A percentile compares a stretch with the other conserved stretches of the same genome.
phyloP scores from a whole-genome alignment of 2,329 filamentous ascomycete genomes.

The Trichoderma aggressivum region DNA sequence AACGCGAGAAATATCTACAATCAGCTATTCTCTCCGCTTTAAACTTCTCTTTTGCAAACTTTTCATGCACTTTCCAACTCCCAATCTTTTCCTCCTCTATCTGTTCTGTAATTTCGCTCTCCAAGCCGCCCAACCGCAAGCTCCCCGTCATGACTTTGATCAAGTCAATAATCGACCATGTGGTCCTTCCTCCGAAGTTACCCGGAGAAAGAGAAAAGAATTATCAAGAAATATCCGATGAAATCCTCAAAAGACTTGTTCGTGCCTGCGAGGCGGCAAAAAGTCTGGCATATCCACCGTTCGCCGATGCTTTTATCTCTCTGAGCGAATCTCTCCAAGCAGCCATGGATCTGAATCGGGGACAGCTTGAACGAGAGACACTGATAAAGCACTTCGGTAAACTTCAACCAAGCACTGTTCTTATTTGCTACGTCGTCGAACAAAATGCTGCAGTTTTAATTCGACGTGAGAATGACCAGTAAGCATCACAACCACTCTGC shows the following conservation, averaged over 20 bases:
- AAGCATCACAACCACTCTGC: not conserved
- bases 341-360: not conserved
- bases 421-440: slow-evolving; percentile 22
- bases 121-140: not conserved
- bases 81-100: not conserved
- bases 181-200: slow-evolving; percentile 26
- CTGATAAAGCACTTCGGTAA: not conserved
- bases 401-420: not conserved
- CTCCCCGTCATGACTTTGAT: slow-evolving; percentile 14
- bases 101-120: not conserved
- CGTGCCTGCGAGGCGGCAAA: slow-evolving; percentile 7
- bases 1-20: not conserved
- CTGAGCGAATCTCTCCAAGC: not conserved
- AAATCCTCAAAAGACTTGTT: slow-evolving; percentile 19
- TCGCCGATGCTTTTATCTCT: not conserved
- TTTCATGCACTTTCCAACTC: not conserved
- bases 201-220: slow-evolving; percentile 18
- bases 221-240: not conserved
- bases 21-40: not conserved
- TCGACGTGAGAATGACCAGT: slow-evolving; percentile 22
- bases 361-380: not conserved
- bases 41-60: not conserved
- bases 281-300: not conserved
- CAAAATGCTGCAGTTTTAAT: slow-evolving; percentile 36
- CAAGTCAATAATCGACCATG: slow-evolving; percentile 23